Evolutionary conservation across 2,329 filamentous ascomycete species (phyloP).

Genomic region (Aspergillus chevalieri): DNA sequence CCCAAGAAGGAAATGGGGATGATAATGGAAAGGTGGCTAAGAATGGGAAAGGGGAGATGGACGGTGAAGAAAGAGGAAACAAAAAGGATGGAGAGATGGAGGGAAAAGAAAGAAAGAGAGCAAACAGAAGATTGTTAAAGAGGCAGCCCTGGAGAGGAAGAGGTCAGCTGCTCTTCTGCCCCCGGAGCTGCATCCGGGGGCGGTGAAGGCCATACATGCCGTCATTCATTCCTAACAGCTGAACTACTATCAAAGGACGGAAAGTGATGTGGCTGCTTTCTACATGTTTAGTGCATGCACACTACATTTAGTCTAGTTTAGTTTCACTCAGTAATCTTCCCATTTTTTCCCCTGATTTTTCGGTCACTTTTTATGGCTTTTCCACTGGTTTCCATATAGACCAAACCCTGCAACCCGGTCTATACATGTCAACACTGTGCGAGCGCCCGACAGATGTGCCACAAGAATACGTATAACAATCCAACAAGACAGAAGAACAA

Average conservation of each 20-base stretch:
- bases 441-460: not conserved
- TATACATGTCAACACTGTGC: no score
- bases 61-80: conserved; percentile 1
- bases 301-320: no score
- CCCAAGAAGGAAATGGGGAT: not conserved
- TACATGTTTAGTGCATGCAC: not conserved
- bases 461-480: no score
- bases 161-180: conserved; percentile 9
- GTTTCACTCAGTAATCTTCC: no score
- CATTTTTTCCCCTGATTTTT: no score
- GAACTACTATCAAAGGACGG: no score
- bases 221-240: conserved; percentile 1
- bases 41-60: not conserved
- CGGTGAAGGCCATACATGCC: conserved; percentile 19
- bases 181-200: conserved; percentile 16
- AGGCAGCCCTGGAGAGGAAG: conserved; percentile 8
- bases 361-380: no score
- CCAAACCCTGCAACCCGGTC: no score
- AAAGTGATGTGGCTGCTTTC: not conserved
- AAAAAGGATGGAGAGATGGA: conserved; percentile 2
- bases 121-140: conserved; percentile 13
- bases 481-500: not conserved
- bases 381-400: no score
- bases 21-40: conserved; percentile 7
- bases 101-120: conserved; percentile 12